Evolutionary conservation across 306 rosid species (phyloP), one percentile per base, ranked within the genome.

Genomic region (Pyrus communis): DNA sequence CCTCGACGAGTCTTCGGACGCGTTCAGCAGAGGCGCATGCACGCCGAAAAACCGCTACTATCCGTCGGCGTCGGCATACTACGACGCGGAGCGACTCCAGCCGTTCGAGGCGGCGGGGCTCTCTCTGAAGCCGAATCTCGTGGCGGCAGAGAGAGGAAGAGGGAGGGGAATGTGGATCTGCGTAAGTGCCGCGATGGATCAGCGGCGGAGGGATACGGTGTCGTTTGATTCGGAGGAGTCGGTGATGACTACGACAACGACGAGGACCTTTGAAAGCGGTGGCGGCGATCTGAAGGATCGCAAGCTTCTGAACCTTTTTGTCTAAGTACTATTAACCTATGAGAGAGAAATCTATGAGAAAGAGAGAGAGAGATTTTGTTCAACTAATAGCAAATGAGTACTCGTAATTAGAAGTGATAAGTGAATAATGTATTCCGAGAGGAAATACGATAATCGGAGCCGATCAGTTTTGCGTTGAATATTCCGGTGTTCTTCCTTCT

Each of bases 241-340:
- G 65, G 84, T 66, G 74, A 77, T 43, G 70, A 75, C 70, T 25
- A 62, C 78, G 59, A 27, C 70, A 40, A 62, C 78, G 59, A 27
- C 70, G 72, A 70, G 74, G 21, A 63, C 79, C 82, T 67, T 75
- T 9, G 82, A 78, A 49, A 74, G 80, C 58, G 71, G 80, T 49
- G 71, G 74, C 18, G 82, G 74, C 23, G 75, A 27, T 40, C 46
- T 72, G 25, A 43, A 38, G 70, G 62, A 81, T 33, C 77, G 80
- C 71, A 80, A 83, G 88, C 87, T 90, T 55, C 61, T 90, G 49
- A 86, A 88, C 46, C 88, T 88, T 22, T 86, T 90, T 38, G 73
- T 81, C 40, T 87, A 82, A 86, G 69, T 38, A 15, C 22, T 2
- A 22, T 13, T 27, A 27, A 61, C 14, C 64, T 13, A n/a, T 18